Base-by-base conservation (phyloP, 345 rosid species). In the Pistacia vera region DNA sequence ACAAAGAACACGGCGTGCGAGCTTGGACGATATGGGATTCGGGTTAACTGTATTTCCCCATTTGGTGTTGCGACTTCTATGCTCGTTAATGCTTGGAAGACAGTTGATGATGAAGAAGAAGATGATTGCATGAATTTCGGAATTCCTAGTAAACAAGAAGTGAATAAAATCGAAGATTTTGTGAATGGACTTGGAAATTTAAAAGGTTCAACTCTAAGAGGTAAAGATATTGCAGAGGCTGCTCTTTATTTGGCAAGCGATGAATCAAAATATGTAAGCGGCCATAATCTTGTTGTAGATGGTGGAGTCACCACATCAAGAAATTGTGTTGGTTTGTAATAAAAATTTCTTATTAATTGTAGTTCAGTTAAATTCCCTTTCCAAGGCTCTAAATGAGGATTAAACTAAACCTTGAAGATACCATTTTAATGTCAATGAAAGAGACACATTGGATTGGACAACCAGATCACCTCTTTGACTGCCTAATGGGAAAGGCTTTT, bases 201-300 rank as follows among this genome's bases (percentile, higher is more conserved):
- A 78, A 82, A 82, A 81, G 97, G 94, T 7, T 75, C 84, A 30
- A 86, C 92, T 0, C 72, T 94, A 0, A 87, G 85, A 83, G 84
- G 88, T 6, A 90, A 66, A 57, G 98, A 94, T 72, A 80, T 94
- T 49, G 98, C 98, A 0, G 92, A 94, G 77, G 97, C 98, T 2
- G 97, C 94, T 51, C 83, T 94, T 1, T 94, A 86, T 73, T 87
- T 94, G 64, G 94, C 91, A 0, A 85, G 94, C 71, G 98, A 94
- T 80, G 98, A 94, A 79, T 94, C 98, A 14, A 89, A 74, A 80
- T 92, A 94, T 68, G 92, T 94, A 0, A 94, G 94, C 56, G 97
- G 98, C 20, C 92, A 92, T 77, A 94, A 94, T 76, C 92, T 94
- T 73, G 97, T 90, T 5, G 95, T 94, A 14, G 98, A 94, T 70